A percentile compares a stretch with the other conserved stretches of the same genome.
Conservation (phyloP, 2,329 filamentous ascomycete species). For the Aspergillus sp. region DNA sequence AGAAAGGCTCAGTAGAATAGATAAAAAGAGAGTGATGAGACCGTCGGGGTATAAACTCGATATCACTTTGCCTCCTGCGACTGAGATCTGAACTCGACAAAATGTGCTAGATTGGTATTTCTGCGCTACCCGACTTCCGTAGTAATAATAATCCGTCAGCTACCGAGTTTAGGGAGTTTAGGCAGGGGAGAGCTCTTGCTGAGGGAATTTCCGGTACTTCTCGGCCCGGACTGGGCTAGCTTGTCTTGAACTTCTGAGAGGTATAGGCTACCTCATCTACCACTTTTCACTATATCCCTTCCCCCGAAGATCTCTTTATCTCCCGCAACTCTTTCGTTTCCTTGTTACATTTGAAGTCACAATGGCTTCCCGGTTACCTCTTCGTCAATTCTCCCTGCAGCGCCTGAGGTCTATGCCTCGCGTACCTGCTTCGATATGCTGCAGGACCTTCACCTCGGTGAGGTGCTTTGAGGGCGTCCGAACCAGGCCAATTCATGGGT, state of each 20-base stretch:
- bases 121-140: constrained; percentile 23
- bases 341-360: constrained; percentile 3
- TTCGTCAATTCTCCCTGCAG: constrained; percentile 35
- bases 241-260: not conserved
- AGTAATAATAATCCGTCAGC: constrained; percentile 37
- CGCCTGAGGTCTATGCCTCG: constrained; percentile 31
- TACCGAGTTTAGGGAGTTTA: constrained; percentile 18
- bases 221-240: constrained; percentile 26
- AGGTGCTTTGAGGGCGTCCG: constrained; percentile 19
- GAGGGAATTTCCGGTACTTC: constrained; percentile 30
- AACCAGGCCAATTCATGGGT: constrained; percentile 20
- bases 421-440: constrained; percentile 22
- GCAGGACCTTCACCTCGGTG: constrained; percentile 28
- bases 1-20: not conserved
- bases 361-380: constrained; percentile 43
- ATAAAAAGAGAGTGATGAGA: not conserved
- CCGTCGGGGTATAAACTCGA: not conserved
- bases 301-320: not conserved
- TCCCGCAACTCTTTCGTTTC: not conserved
- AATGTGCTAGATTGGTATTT: constrained; percentile 25
- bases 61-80: not conserved
- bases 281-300: constrained; percentile 11
- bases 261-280: constrained; percentile 15
- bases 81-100: not conserved
- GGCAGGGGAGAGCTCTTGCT: constrained; percentile 13